Conservation (phyloP, 1,284 basidiomycete genomes). For the Cutaneotrichosporon curvatum region DNA sequence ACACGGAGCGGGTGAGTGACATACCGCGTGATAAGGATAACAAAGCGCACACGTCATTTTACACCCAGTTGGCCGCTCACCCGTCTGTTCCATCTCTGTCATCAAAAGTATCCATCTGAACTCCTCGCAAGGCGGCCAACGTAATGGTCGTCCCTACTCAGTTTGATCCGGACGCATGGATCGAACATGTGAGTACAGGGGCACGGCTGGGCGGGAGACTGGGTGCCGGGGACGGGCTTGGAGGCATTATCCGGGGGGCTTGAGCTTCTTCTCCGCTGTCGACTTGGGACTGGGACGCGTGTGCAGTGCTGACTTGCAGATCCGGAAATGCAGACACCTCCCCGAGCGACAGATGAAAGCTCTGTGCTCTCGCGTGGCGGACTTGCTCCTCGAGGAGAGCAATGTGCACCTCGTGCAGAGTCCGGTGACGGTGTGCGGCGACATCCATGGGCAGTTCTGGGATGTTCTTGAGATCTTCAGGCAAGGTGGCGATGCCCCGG, state of each 20-base stretch:
- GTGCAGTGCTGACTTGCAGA: constrained; percentile 44
- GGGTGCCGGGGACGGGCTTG: background rate
- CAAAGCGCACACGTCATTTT: too few relatives aligned
- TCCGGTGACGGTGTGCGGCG: constrained; percentile 87
- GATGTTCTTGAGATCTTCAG: constrained; percentile 83
- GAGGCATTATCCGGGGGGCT: background rate
- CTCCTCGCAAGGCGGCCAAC: background rate
- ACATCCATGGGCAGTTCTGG: constrained; percentile 96
- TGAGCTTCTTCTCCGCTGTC: background rate
- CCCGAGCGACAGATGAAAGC: constrained; percentile 84
- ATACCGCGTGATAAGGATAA: too few relatives aligned
- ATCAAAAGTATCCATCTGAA: too few relatives aligned
- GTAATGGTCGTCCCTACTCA: constrained; percentile 3
- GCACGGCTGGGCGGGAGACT: background rate
- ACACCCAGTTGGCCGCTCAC: too few relatives aligned
- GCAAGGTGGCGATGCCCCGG: constrained; percentile 79
- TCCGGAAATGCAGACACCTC: constrained; percentile 78
- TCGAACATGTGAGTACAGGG: constrained; percentile 13
- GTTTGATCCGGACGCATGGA: constrained; percentile 19
- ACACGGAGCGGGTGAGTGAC: too few relatives aligned
- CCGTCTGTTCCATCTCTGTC: too few relatives aligned
- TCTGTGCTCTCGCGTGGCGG: constrained; percentile 76
- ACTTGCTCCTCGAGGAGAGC: constrained; percentile 83
- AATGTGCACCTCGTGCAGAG: constrained; percentile 89
- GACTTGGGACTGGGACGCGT: background rate